Evolutionary conservation across 2,329 filamentous ascomycete genomes (phyloP).

Genomic region (Septoria petroselini): DNA sequence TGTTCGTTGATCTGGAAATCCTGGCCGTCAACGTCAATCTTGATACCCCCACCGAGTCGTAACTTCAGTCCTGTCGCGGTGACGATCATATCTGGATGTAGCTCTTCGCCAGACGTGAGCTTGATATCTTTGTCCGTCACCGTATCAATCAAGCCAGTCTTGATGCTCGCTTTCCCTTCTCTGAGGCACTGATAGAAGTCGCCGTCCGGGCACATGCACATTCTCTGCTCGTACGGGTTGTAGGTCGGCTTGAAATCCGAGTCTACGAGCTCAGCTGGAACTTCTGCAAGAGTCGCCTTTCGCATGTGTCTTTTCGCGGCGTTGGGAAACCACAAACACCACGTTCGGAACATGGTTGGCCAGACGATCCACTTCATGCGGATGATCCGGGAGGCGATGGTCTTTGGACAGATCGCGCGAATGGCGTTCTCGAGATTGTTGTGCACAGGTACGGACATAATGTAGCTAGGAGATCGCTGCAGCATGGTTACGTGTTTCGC

Average conservation of each 20-base stretch:
- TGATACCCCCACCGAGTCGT: not conserved
- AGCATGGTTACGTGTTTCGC: conserved; percentile 71
- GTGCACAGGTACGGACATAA: conserved; percentile 32
- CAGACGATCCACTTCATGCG: conserved; percentile 38
- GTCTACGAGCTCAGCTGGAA: conserved; percentile 26
- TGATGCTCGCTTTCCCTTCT: conserved; percentile 49
- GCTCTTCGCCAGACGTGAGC: conserved; percentile 42
- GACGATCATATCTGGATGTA: not conserved
- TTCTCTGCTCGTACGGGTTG: conserved; percentile 62
- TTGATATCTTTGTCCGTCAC: conserved; percentile 49
- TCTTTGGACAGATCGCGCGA: conserved; percentile 25
- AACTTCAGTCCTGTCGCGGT: not conserved
- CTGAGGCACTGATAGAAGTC: conserved; percentile 48
- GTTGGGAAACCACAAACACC: conserved; percentile 4
- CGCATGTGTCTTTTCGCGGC: not conserved
- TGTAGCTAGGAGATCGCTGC: conserved; percentile 71
- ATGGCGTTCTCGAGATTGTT: conserved; percentile 31
- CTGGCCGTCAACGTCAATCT: not conserved
- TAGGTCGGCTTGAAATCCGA: conserved; percentile 46
- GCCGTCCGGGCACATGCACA: conserved; percentile 60
- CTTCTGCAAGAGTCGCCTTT: not conserved
- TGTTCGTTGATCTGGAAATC: not conserved
- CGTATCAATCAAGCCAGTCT: conserved; percentile 51
- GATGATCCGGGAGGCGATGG: conserved; percentile 31
- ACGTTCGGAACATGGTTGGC: conserved; percentile 35